Conservation (phyloP, 2,329 filamentous ascomycete species). For the Trichoderma lentiforme region DNA sequence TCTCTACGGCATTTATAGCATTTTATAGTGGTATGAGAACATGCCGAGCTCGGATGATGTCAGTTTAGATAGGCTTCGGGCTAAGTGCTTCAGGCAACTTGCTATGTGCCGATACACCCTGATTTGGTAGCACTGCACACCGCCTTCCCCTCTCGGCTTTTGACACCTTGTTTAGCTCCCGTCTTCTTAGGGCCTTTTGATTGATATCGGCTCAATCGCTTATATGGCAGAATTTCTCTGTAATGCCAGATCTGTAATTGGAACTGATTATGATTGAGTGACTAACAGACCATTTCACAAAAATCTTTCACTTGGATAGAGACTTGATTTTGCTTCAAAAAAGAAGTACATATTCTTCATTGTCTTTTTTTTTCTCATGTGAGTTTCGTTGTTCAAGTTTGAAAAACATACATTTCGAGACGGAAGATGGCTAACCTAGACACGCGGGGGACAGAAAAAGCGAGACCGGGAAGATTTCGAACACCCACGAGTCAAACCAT, state of each 20-base stretch:
- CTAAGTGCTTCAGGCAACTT: neutral
- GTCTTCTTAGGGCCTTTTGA: neutral
- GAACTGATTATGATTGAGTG: neutral
- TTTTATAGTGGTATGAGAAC: constrained; percentile 7
- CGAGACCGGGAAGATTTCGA: too few species aligned
- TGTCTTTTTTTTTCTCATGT: neutral
- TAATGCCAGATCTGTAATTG: neutral
- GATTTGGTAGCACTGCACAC: neutral
- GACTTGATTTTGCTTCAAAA: neutral
- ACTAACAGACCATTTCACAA: neutral
- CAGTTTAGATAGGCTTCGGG: neutral
- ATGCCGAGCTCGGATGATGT: constrained; percentile 16
- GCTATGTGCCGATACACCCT: neutral
- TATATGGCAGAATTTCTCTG: neutral
- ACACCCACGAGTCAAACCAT: too few species aligned
- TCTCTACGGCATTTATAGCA: neutral
- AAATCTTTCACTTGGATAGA: neutral
- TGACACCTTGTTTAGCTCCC: neutral
- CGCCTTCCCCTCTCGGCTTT: neutral
- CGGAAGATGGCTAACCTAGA: neutral
- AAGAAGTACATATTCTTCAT: neutral
- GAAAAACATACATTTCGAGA: too few species aligned
- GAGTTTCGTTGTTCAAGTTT: neutral
- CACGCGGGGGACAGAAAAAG: too few species aligned
- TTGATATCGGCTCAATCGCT: neutral